These are phyloP conservation scores for Plasmopara halstedii DNA, from an alignment of 352 stramenopile genomes.

Conservation along the genomic window DNA sequence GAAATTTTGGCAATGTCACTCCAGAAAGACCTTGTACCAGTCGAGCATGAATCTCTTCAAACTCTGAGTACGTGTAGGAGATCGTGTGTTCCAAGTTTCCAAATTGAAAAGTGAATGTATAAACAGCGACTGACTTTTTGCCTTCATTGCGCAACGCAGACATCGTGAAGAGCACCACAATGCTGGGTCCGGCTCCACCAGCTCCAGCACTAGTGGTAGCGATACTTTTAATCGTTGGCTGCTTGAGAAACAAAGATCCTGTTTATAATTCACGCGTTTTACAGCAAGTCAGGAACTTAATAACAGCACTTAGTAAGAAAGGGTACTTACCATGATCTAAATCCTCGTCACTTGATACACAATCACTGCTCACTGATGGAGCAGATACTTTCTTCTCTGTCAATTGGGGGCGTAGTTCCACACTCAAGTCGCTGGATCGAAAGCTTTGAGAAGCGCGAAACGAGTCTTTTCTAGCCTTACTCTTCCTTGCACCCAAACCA, in stretches of 20 bases:
- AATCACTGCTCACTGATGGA: constrained; percentile 14
- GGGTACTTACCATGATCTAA: constrained; percentile 20
- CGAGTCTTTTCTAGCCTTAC: constrained; percentile 8
- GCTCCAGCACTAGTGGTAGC: constrained; percentile 14
- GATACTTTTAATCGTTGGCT: constrained; percentile 10
- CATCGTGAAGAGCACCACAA: constrained; percentile 43
- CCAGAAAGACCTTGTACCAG: constrained; percentile 25
- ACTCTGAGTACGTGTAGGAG: constrained; percentile 58
- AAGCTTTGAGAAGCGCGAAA: constrained; percentile 8
- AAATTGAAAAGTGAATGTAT: constrained; percentile 57
- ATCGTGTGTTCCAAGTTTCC: constrained; percentile 42
- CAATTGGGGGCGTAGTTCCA: constrained; percentile 2
- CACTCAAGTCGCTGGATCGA: constrained; percentile 18
- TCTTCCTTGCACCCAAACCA: constrained; percentile 19
- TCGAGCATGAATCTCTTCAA: constrained; percentile 60
- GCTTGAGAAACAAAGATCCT: constrained; percentile 22
- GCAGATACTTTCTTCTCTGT: constrained; percentile 7
- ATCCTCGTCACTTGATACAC: constrained; percentile 25
- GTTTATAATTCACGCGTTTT: not conserved
- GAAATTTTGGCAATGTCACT: constrained; percentile 57
- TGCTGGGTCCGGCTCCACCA: constrained; percentile 16
- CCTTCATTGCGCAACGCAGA: constrained; percentile 48
- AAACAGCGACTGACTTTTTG: constrained; percentile 59
- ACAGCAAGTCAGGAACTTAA: constrained; percentile 6
- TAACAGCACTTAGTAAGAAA: not conserved